phyloP scores from a whole-genome alignment of 306 rosid genomes.

The Abrus precatorius region DNA sequence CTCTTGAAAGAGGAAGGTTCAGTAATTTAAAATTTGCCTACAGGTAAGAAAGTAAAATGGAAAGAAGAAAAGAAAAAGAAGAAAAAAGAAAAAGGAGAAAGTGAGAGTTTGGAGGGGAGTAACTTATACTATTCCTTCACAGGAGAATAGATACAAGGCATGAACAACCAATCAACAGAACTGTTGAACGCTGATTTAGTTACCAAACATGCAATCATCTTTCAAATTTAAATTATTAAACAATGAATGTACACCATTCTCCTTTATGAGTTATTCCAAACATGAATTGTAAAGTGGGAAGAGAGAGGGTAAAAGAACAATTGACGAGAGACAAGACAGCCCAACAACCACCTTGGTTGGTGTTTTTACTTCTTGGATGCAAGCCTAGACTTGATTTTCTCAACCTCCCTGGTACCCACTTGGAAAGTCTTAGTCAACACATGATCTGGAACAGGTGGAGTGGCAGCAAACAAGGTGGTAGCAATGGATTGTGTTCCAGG shows the following conservation, averaged over 20 bases:
- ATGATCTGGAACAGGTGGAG: constrained; percentile 72
- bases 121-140: not conserved
- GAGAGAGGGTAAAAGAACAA: not conserved
- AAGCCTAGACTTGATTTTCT: constrained; percentile 73
- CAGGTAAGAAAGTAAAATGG: not conserved
- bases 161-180: not conserved
- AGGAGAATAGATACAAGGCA: constrained; percentile 19
- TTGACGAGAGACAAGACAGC: not conserved
- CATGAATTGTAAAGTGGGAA: constrained; percentile 18
- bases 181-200: constrained; percentile 1
- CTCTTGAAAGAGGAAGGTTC: constrained; percentile 11
- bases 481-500: constrained; percentile 80
- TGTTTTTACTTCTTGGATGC: constrained; percentile 63
- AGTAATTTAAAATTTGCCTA: not conserved
- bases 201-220: constrained; percentile 32
- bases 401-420: constrained; percentile 66
- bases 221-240: constrained; percentile 37
- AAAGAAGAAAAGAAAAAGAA: not conserved
- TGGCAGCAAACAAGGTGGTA: constrained; percentile 69
- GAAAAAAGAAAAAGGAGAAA: not conserved
- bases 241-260: constrained; percentile 9
- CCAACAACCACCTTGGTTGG: not conserved
- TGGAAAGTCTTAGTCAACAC: constrained; percentile 77
- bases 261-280: constrained; percentile 25
- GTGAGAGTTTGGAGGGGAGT: not conserved